Evolutionary conservation across 169 alveolate species (phyloP).

Genomic region (Eimeria acervulina): DNA sequence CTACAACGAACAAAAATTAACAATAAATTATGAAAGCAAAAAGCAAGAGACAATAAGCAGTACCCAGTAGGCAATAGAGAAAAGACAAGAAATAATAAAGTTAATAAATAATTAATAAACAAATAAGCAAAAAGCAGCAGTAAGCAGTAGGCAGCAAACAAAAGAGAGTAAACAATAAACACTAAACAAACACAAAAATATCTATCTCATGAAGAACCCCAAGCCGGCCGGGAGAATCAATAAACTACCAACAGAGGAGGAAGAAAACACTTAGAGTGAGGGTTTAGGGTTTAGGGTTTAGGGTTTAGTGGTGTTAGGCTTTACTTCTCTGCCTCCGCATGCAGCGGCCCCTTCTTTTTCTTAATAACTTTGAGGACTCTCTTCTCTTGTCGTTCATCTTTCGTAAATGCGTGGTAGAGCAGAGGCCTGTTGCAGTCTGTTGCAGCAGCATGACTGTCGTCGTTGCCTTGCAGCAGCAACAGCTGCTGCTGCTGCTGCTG

Average conservation of each 20-base stretch:
- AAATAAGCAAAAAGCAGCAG: too few relatives aligned
- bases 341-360: conserved; percentile 23
- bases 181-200: too few relatives aligned
- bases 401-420: conserved; percentile 11
- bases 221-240: background rate
- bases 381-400: conserved; percentile 3
- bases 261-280: background rate
- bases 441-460: background rate
- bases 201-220: background rate
- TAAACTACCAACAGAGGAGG: background rate
- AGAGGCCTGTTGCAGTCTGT: conserved; percentile 10
- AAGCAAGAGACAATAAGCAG: too few relatives aligned
- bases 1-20: too few relatives aligned
- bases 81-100: too few relatives aligned
- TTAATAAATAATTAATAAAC: too few relatives aligned
- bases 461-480: background rate
- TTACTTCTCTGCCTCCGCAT: conserved; percentile 64
- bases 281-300: background rate
- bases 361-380: conserved; percentile 52
- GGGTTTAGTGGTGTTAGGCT: background rate
- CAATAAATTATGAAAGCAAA: too few relatives aligned
- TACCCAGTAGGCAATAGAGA: too few relatives aligned
- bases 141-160: too few relatives aligned
- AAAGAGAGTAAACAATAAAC: too few relatives aligned
- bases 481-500: conserved; percentile 23